These are phyloP conservation scores for Calonectria pauciramosa DNA, from an alignment of 2,329 filamentous ascomycete species.

Conservation along the genomic window DNA sequence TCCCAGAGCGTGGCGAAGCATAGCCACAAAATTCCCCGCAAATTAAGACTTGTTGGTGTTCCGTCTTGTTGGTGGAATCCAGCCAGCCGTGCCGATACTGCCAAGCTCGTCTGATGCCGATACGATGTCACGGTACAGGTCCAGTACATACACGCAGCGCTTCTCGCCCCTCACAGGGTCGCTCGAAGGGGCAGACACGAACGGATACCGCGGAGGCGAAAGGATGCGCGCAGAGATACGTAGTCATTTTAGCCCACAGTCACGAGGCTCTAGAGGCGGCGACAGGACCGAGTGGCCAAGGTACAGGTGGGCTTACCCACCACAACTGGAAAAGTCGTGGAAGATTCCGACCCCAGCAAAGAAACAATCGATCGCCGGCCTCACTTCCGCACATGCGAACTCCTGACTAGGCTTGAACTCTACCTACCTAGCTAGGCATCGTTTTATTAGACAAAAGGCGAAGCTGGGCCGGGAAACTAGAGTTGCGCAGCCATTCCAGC, in stretches of 20 bases:
- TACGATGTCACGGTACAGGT: neutral
- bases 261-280: constrained; percentile 4
- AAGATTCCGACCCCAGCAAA: constrained; percentile 6
- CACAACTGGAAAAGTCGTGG: constrained; percentile 3
- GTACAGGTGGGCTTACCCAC: constrained; percentile 20
- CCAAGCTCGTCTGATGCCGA: constrained; percentile 1
- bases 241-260: neutral
- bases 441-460: neutral
- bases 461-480: neutral
- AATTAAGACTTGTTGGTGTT: constrained; percentile 4
- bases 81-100: neutral
- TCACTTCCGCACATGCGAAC: constrained; percentile 15
- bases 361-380: constrained; percentile 18
- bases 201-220: constrained; percentile 2
- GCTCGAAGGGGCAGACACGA: neutral
- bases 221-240: neutral
- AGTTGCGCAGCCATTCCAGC: neutral
- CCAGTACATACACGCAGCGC: neutral
- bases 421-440: neutral
- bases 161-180: neutral
- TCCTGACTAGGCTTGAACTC: constrained; percentile 1
- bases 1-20: constrained; percentile 43
- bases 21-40: constrained; percentile 39
- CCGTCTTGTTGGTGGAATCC: constrained; percentile 10
- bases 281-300: neutral